Conservation (phyloP, 2,329 filamentous ascomycete species). For the Teratosphaeria viscida region DNA sequence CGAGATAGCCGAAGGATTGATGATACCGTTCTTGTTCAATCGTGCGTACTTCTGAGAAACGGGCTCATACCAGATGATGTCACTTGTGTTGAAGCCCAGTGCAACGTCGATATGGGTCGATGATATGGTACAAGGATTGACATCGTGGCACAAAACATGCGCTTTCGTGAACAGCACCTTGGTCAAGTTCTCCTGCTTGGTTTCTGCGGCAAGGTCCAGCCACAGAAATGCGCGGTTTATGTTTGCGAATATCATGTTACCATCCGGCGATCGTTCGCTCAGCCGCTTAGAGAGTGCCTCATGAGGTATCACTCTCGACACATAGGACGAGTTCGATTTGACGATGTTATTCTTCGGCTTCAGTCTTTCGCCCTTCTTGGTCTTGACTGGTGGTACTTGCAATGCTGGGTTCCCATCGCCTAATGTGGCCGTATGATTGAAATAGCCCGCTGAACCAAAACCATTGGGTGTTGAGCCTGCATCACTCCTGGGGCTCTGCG, state of each 20-base stretch:
- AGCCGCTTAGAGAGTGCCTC: constrained; percentile 70
- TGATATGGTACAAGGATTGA: constrained; percentile 74
- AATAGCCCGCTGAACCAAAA: constrained; percentile 23
- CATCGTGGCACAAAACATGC: constrained; percentile 87
- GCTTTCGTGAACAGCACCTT: constrained; percentile 97
- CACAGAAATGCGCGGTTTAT: constrained; percentile 93
- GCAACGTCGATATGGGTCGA: constrained; percentile 75
- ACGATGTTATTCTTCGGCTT: constrained; percentile 98
- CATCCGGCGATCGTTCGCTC: constrained; percentile 65
- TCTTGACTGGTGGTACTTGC: constrained; percentile 53
- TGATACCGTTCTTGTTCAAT: constrained; percentile 91
- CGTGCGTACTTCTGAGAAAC: constrained; percentile 92
- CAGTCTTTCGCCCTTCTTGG: constrained; percentile 59
- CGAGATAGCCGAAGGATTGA: constrained; percentile 75
- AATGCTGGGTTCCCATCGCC: constrained; percentile 77
- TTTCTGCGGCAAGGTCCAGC: constrained; percentile 73
- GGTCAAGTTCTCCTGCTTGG: constrained; percentile 78
- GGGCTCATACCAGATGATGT: constrained; percentile 98
- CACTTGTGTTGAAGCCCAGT: constrained; percentile 91
- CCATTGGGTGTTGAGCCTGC: constrained; percentile 34
- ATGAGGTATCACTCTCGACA: constrained; percentile 89
- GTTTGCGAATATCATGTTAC: constrained; percentile 85
- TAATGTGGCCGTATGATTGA: constrained; percentile 50
- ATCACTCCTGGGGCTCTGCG: constrained; percentile 36
- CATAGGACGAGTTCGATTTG: constrained; percentile 97